Percentiles rank a stretch among this genome's conserved stretches.
Evolutionary conservation across 345 rosid species (phyloP).

Genomic region (Hibiscus mutabilis): DNA sequence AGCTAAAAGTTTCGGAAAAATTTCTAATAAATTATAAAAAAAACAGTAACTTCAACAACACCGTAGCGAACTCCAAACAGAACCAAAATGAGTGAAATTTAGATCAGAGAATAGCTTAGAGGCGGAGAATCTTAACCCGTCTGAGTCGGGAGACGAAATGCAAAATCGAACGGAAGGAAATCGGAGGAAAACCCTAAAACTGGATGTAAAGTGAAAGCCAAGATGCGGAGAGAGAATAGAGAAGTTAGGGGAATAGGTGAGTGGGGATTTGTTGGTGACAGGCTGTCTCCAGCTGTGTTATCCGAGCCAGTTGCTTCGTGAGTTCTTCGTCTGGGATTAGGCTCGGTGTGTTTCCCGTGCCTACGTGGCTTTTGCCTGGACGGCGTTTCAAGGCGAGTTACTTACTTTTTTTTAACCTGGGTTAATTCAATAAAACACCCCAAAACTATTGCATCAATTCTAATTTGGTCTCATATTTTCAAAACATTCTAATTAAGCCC

Average conservation of each 20-base stretch:
- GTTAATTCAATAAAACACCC: too few species aligned
- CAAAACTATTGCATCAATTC: too few species aligned
- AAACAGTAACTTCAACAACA: neutral
- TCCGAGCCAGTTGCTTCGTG: conserved; percentile 51
- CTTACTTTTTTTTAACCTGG: neutral
- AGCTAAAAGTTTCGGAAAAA: neutral
- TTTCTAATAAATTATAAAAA: neutral
- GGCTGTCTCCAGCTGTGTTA: conserved; percentile 97
- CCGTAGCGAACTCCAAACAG: neutral
- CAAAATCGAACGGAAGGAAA: conserved; percentile 14
- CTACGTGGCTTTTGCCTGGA: conserved; percentile 34
- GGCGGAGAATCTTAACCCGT: conserved; percentile 48
- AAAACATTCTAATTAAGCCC: too few species aligned
- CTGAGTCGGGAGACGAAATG: conserved; percentile 15
- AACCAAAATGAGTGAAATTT: conserved; percentile 3
- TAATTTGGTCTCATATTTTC: too few species aligned
- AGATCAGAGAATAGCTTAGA: conserved; percentile 41
- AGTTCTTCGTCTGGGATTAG: neutral
- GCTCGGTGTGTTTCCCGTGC: conserved; percentile 13
- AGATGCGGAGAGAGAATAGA: conserved; percentile 5
- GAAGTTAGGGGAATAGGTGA: conserved; percentile 48
- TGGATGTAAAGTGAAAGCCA: neutral
- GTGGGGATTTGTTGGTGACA: conserved; percentile 98
- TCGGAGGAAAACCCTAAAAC: conserved; percentile 36
- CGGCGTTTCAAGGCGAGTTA: neutral